These are phyloP conservation scores for Xenoacremonium recifei DNA, from an alignment of 2,329 filamentous ascomycete genomes.

Conservation along the genomic window DNA sequence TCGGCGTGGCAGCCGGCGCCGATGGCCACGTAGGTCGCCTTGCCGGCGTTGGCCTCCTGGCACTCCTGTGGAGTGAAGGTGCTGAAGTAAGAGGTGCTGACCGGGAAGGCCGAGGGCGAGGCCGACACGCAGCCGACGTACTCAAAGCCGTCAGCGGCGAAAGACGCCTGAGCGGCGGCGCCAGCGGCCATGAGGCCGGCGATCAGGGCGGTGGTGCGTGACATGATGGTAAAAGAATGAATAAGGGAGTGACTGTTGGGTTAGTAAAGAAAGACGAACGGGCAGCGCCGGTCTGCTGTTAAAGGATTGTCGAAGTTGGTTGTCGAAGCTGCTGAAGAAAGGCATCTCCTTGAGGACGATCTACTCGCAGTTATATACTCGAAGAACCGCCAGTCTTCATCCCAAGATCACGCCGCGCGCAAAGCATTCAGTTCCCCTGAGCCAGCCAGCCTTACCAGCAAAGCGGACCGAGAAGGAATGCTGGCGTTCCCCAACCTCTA, in stretches of 20 bases:
- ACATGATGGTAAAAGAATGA: not conserved
- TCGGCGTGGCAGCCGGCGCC: constrained; percentile 22
- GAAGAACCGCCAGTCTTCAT: not conserved
- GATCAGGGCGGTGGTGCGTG: not conserved
- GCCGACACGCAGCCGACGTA: constrained; percentile 30
- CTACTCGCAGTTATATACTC: not conserved
- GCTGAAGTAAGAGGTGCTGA: constrained; percentile 8
- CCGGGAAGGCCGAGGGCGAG: constrained; percentile 15
- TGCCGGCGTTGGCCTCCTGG: constrained; percentile 14
- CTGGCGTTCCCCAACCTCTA: too few species aligned
- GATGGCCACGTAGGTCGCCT: constrained; percentile 21
- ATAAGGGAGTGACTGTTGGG: not conserved
- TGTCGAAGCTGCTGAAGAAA: not conserved
- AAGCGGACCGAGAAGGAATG: too few species aligned
- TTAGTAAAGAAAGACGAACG: not conserved
- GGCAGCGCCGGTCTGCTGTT: not conserved
- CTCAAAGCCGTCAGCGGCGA: constrained; percentile 16
- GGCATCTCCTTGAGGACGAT: not conserved
- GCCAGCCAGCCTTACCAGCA: too few species aligned
- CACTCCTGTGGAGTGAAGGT: constrained; percentile 20
- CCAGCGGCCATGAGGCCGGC: constrained; percentile 22
- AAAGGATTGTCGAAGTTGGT: not conserved
- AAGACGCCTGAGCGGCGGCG: constrained; percentile 17
- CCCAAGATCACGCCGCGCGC: not conserved
- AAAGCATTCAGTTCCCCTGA: too few species aligned